phyloP scores from a whole-genome alignment of 2,329 filamentous ascomycete species.

The Arthrobotrys sinensis region DNA sequence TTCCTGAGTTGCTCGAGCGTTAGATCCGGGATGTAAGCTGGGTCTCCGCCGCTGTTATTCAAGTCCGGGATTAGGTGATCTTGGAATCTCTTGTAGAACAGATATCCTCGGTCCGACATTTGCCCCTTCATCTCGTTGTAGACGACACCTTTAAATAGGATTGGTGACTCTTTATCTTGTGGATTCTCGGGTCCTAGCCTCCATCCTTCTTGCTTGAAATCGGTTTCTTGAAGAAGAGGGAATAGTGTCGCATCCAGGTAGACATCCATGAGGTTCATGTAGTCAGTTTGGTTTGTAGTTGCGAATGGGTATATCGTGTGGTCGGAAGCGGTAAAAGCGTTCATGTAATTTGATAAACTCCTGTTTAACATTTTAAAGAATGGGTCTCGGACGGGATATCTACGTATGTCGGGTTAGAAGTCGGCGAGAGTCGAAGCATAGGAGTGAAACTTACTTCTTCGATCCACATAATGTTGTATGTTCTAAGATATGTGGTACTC shows the following conservation, averaged over 20 bases:
- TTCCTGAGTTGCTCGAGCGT: conserved; percentile 90
- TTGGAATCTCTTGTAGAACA: conserved; percentile 96
- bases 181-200: conserved; percentile 93
- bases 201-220: conserved; percentile 98
- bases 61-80: conserved; percentile 94
- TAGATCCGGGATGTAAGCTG: conserved; percentile 94
- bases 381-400: conserved; percentile 96
- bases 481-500: conserved; percentile 96
- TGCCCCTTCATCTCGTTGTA: conserved; percentile 99
- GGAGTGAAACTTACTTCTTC: conserved; percentile 78
- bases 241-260: conserved; percentile 95
- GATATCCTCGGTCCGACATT: conserved; percentile 96
- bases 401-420: conserved; percentile 66
- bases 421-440: conserved; percentile 53
- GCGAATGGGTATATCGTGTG: conserved; percentile 98
- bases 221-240: conserved; percentile 87
- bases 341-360: conserved; percentile 99
- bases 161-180: conserved; percentile 70
- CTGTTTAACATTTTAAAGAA: conserved; percentile 99
- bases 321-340: conserved; percentile 95
- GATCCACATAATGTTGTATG: conserved; percentile 97
- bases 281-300: conserved; percentile 95
- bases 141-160: conserved; percentile 97
- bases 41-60: conserved; percentile 97
- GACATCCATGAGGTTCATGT: conserved; percentile 94